phyloP scores from a whole-genome alignment of 495 filamentous ascomycete genomes.

The Glutinoglossum americanum region DNA sequence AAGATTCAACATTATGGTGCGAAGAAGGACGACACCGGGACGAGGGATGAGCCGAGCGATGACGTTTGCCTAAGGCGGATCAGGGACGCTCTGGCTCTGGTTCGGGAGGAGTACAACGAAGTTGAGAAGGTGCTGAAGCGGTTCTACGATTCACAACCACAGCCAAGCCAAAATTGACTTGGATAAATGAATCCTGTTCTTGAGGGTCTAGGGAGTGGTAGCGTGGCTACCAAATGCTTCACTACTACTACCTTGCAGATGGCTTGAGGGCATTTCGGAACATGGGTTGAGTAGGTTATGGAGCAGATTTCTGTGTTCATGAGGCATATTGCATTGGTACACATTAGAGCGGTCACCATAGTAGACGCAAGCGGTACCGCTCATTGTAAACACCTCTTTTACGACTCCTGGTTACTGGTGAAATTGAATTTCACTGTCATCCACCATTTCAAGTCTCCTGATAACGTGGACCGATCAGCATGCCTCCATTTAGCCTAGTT shows the following conservation, averaged over 20 bases:
- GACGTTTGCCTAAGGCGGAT: slow-evolving; percentile 44
- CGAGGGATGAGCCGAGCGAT: slow-evolving; percentile 35
- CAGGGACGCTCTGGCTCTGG: slow-evolving; percentile 40
- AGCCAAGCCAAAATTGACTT: background rate
- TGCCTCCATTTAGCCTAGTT: no score
- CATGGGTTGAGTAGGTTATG: background rate
- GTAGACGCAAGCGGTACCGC: no score
- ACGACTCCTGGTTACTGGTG: no score
- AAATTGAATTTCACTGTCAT: no score
- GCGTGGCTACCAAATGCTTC: background rate
- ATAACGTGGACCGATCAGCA: no score
- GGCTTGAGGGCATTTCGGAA: slow-evolving; percentile 1
- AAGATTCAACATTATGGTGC: slow-evolving; percentile 88
- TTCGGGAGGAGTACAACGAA: slow-evolving; percentile 57
- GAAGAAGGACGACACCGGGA: slow-evolving; percentile 56
- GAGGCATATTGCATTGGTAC: background rate
- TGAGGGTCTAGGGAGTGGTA: background rate
- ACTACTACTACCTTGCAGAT: background rate
- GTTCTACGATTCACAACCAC: slow-evolving; percentile 32
- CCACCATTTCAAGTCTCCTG: no score
- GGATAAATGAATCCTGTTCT: background rate
- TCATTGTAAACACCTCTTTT: background rate
- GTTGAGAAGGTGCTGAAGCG: slow-evolving; percentile 47
- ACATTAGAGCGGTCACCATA: background rate
- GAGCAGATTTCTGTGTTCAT: background rate